phyloP scores from a whole-genome alignment of 176 grass and related monocot species.

The Carex myosuroides region DNA sequence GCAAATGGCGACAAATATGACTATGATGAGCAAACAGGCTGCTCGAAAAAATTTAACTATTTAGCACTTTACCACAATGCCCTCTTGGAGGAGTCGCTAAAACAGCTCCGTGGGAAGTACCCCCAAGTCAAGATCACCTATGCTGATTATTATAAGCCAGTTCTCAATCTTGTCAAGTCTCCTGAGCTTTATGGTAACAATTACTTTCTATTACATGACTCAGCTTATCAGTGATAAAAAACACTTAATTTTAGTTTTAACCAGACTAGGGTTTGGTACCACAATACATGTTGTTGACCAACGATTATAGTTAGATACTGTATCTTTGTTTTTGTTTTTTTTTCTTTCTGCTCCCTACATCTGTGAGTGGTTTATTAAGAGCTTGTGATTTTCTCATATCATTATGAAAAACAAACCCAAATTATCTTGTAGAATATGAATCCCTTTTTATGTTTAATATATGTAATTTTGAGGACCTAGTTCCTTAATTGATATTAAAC shows the following conservation, averaged over 20 bases:
- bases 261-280: not conserved
- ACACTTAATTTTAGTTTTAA: not conserved
- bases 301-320: not conserved
- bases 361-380: not conserved
- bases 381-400: no score
- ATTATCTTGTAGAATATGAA: no score
- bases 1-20: not conserved
- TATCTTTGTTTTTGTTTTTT: not conserved
- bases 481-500: no score
- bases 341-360: not conserved
- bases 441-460: no score
- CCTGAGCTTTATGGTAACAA: conserved; percentile 40
- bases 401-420: no score
- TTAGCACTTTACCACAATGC: conserved; percentile 37
- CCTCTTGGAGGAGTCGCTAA: conserved; percentile 21
- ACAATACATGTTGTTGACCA: not conserved
- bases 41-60: conserved; percentile 33
- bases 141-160: conserved; percentile 31
- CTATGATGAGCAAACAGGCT: conserved; percentile 37
- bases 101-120: conserved; percentile 25
- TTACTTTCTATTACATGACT: not conserved
- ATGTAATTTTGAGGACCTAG: no score
- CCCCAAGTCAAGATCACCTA: conserved; percentile 31
- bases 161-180: conserved; percentile 40
- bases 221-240: not conserved